A percentile compares a stretch with the other conserved stretches of the same genome.
Evolutionary conservation across 1,284 basidiomycete species (phyloP).

Genomic region (Sporisorium graminicola): DNA sequence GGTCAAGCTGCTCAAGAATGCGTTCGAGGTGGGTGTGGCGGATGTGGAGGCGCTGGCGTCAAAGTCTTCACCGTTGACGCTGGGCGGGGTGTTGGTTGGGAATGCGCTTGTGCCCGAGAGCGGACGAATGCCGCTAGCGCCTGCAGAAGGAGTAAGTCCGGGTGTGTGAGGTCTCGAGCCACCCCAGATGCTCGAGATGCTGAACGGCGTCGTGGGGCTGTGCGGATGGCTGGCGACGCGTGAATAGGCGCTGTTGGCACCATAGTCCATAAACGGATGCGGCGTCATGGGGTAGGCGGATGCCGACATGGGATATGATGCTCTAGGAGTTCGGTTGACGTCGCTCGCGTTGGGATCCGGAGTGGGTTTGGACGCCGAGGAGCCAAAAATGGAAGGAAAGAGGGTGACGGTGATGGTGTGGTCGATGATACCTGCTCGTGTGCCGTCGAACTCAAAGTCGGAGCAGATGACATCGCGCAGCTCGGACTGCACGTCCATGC

Average conservation of each 20-base stretch:
- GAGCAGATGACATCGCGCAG: conserved; percentile 68
- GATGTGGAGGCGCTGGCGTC: conserved; percentile 10
- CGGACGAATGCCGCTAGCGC: conserved; percentile 39
- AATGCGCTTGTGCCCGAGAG: conserved; percentile 38
- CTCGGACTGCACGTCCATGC: conserved; percentile 67
- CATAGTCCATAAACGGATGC: conserved; percentile 65
- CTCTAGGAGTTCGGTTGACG: conserved; percentile 43
- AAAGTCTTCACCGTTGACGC: conserved; percentile 61
- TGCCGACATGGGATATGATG: conserved; percentile 31
- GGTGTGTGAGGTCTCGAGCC: conserved; percentile 58
- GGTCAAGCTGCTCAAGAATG: conserved; percentile 16
- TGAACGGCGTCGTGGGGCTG: conserved; percentile 59
- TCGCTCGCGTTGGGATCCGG: conserved; percentile 31
- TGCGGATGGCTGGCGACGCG: conserved; percentile 51
- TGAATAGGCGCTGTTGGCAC: conserved; percentile 43
- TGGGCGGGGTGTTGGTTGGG: conserved; percentile 47
- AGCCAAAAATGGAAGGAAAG: conserved; percentile 63
- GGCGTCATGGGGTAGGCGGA: conserved; percentile 58
- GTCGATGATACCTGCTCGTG: conserved; percentile 69
- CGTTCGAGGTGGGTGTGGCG: conserved; percentile 6
- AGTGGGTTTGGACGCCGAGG: conserved; percentile 16
- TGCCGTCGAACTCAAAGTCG: conserved; percentile 69
- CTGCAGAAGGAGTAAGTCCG: conserved; percentile 23
- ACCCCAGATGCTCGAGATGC: conserved; percentile 58
- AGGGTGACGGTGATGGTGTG: conserved; percentile 68